phyloP scores from a whole-genome alignment of 2,329 filamentous ascomycete species.

The Berkeleyomyces basicola region DNA sequence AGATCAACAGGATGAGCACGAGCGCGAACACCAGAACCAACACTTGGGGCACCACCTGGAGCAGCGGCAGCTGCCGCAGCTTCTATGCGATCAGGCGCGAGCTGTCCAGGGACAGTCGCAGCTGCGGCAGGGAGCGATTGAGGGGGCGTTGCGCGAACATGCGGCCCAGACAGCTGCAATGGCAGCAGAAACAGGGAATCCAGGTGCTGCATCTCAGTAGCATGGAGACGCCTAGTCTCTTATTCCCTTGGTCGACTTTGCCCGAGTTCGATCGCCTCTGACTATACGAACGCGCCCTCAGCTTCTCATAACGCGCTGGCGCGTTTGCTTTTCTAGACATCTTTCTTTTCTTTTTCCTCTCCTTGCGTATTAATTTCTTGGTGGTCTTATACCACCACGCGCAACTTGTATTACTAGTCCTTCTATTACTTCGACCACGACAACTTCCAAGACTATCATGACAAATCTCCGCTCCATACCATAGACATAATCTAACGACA shows the following conservation, averaged over 20 bases:
- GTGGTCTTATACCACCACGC: background rate
- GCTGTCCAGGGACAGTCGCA: background rate
- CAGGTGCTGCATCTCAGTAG: background rate
- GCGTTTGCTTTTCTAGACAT: background rate
- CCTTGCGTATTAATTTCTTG: background rate
- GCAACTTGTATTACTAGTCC: background rate
- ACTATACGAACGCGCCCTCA: no score
- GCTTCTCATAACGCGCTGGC: slow-evolving; percentile 1
- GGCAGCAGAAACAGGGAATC: background rate
- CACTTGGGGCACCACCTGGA: background rate
- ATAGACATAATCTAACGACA: background rate
- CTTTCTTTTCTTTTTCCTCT: background rate
- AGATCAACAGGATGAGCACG: no score
- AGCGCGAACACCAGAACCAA: background rate
- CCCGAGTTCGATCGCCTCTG: background rate
- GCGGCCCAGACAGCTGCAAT: background rate
- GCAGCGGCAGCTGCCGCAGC: background rate
- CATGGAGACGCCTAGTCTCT: background rate
- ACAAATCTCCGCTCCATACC: background rate
- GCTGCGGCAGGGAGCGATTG: background rate
- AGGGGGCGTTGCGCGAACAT: background rate
- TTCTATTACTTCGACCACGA: background rate
- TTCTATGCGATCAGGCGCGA: background rate
- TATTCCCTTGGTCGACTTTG: background rate
- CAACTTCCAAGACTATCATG: background rate